Evolutionary conservation across 352 stramenopile genomes (phyloP), one percentile per base, ranked within the genome.

Genomic region (Phytophthora foliorum): DNA sequence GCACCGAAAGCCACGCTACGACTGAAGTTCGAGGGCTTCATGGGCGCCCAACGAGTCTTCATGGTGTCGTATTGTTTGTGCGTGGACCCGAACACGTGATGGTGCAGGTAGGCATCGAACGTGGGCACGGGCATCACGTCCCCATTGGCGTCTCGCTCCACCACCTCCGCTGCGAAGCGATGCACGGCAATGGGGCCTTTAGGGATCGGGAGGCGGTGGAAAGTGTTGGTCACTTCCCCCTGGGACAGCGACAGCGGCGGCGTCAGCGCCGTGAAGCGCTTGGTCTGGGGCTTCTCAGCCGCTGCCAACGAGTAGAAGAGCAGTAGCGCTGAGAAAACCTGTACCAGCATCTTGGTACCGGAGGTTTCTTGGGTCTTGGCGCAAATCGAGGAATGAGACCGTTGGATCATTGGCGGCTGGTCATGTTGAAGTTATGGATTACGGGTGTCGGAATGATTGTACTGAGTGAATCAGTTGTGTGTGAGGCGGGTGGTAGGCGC

Each of bases 121-220:
- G 71, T 86, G 9, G 82, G 69, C 36, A 90, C 81, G 9, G 83
- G 67, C n/a, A 90, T 61, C 4, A 90, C 56, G 19, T 86, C 75
- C 17, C 80, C 82, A 59, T 57, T 50, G 6, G 75, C 75, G n/a
- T 77, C 73, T 50, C 78, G 76, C 54, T 88, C 84, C 36, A 95
- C 87, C 6, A 95, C 80, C 27, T 93, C 87, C 7, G 84, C 87
- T 49, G 87, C 75, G 50, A 95, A 95, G 49, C 82, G 85, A 63
- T 92, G 91, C n/a, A 95, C 84, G 14, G 87, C 83, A 59, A 95
- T 93, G 19, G 87, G 87, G 11, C 87, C 87, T 50, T 85, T 86
- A 22, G 87, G 87, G 72, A 95, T 93, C 59, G 72, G 32, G 32
- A 95, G 77, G 11, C 63, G 72, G 67, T 94, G 80, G 67, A 91